phyloP scores from a whole-genome alignment of 495 filamentous ascomycete species.

The Peziza echinospora region DNA sequence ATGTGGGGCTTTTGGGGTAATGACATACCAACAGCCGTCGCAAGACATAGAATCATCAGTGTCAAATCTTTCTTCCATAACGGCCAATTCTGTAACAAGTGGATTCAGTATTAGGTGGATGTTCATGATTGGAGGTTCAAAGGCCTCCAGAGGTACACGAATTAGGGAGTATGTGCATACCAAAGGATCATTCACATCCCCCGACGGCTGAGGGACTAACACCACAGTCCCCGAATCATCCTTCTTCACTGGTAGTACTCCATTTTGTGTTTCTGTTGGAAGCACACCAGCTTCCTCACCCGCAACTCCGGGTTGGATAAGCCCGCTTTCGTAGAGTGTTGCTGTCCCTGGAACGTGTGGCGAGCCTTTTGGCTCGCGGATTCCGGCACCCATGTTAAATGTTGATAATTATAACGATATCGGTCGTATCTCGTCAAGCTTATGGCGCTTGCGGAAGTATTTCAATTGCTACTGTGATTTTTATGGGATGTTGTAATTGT shows the following conservation, averaged over 20 bases:
- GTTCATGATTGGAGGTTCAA: not conserved
- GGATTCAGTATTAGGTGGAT: slow-evolving; percentile 2
- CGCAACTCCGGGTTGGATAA: not conserved
- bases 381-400: slow-evolving; percentile 27
- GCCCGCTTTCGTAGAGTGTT: slow-evolving; percentile 19
- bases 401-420: no score
- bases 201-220: slow-evolving; percentile 32
- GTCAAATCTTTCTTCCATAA: slow-evolving; percentile 33
- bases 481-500: no score
- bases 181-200: slow-evolving; percentile 34
- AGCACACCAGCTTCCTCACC: not conserved
- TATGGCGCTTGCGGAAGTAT: no score
- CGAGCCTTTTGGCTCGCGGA: slow-evolving; percentile 23
- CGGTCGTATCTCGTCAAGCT: no score
- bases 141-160: not conserved
- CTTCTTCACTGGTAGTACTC: no score
- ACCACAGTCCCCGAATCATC: slow-evolving; percentile 28
- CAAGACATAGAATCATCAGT: slow-evolving; percentile 31
- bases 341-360: slow-evolving; percentile 29
- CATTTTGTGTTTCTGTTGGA: slow-evolving; percentile 1
- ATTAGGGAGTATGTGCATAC: slow-evolving; percentile 17
- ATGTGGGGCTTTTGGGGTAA: not conserved
- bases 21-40: slow-evolving; percentile 26
- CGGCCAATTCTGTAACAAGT: slow-evolving; percentile 26
- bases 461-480: no score